Evolutionary conservation across 257 asterid species (phyloP), one percentile per base, ranked within the genome.

Genomic region (Henckelia pumila): DNA sequence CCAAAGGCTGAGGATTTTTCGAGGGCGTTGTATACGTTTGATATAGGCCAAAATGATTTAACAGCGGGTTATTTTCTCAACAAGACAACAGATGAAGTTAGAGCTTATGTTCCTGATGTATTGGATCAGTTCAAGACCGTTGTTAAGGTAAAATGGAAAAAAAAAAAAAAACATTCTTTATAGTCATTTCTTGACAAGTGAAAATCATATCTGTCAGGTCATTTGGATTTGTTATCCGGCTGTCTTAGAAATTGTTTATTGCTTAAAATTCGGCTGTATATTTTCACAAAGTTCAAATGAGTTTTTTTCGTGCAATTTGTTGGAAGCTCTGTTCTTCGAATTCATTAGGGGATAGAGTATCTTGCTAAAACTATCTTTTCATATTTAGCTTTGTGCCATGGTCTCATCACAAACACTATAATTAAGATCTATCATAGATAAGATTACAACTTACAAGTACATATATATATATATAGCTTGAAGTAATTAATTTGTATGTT

Each of bases 11-110:
- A 70, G 21, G 75, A 65, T 71, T 86, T 93, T 58, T 70, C 86
- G 2, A 25, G 75, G 0, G 97, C 89, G 0, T 69, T 93, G 64
- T 93, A 93, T 77, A 85, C 95, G 7, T 88, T 90, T 35, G 99
- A 93, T 68, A 93, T 93, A 5, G 99, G 97, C 33, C 97, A 93
- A 61, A 93, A 93, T 55, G 96, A 93, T 71, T 21, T 90, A 59
- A 79, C 95, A 0, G 81, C 91, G 2, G 99, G 96, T 14, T 88
- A 78, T 70, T 84, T 88, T 78, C 88, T 78, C 61, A 90, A 90
- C 85, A 79, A 83, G 95, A 79, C 95, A 3, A 79, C 85, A 7
- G 85, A 80, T 75, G 81, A 93, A 82, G 96, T 93, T 28, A 77
- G 78, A 79, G 95, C 82, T 0, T 83, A 70, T 59, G 79, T 93